Evolutionary conservation across 2,329 filamentous ascomycete genomes (phyloP), one percentile per base, ranked within the genome.

Genomic region (Arthrobotrys sinensis): DNA sequence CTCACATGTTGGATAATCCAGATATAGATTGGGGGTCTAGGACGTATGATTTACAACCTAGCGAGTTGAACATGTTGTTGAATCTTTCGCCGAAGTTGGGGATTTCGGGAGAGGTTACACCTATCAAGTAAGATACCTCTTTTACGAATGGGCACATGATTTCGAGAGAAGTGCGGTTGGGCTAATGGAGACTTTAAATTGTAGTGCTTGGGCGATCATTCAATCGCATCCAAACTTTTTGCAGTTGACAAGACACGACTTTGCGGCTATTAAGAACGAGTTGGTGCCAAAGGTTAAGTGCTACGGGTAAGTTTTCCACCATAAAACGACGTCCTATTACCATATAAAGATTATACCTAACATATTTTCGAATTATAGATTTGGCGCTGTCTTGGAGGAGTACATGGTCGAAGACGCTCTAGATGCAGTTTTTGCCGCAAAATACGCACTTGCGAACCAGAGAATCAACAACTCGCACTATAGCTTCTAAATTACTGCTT

Each of bases 71-170:
- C 64, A 96, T 92, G 67, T 87, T 98, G 67, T 88, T 97, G 77
- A 92, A 97, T 83, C 88, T 97, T 69, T 97, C 93, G 85, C 89
- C 91, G 81, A 90, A 91, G 81, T 87, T 97, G 28, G 91, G 96
- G 81, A 89, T 96, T 1, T 93, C 96, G 79, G 93, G 93, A 65
- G 93, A 96, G 85, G 93, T 98, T 82, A 98, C 95, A 16, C 96
- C 96, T 0, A 92, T 97, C 80, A 80, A 80, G 81, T 82, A 73
- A 78, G 81, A 67, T 67, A 21, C 34, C 40, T 36, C n/a, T 21
- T 55, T n/a, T 45, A 16, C 40, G 36, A 38, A 8, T 38, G 36
- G 36, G 28, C 34, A 28, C 48, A 43, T 32, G 50, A 43, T 12
- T 5, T 36, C 11, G 52, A 62, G 4, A 12, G 8, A 16, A 36